Evolutionary conservation across 2,329 filamentous ascomycete species (phyloP).

Genomic region (Fonsecaea pedrosoi): DNA sequence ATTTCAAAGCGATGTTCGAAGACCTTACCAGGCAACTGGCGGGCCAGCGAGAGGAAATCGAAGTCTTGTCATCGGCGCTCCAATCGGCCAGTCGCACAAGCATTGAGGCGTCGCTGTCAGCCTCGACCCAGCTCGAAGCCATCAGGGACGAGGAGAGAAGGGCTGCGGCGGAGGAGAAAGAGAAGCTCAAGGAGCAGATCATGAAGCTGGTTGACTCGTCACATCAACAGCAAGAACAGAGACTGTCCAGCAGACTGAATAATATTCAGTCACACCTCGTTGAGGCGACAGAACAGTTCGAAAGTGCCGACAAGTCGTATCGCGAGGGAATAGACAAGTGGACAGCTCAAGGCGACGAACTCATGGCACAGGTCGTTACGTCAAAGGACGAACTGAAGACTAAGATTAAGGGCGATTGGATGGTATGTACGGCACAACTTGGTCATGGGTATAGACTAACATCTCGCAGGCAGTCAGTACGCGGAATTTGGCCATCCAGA

Average conservation of each 20-base stretch:
- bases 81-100: slow-evolving; percentile 72
- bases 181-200: slow-evolving; percentile 77
- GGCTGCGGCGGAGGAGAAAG: slow-evolving; percentile 74
- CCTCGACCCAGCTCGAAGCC: slow-evolving; percentile 70
- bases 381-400: slow-evolving; percentile 80
- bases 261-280: slow-evolving; percentile 69
- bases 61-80: slow-evolving; percentile 74
- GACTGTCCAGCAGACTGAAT: slow-evolving; percentile 69
- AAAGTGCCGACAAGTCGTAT: slow-evolving; percentile 70
- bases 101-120: slow-evolving; percentile 70
- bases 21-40: slow-evolving; percentile 76
- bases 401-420: slow-evolving; percentile 86
- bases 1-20: slow-evolving; percentile 87
- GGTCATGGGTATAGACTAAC: slow-evolving; percentile 26
- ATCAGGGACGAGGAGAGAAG: slow-evolving; percentile 78
- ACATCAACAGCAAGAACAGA: slow-evolving; percentile 73
- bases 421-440: slow-evolving; percentile 57
- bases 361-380: slow-evolving; percentile 73
- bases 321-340: slow-evolving; percentile 75
- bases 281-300: slow-evolving; percentile 68
- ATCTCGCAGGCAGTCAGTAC: slow-evolving; percentile 69
- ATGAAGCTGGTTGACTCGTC: slow-evolving; percentile 76
- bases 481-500: slow-evolving; percentile 82
- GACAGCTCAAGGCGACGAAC: slow-evolving; percentile 70
- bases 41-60: slow-evolving; percentile 77